Percentiles rank a stretch among this genome's conserved stretches.
Conservation (phyloP, 2,329 filamentous ascomycete species). For the Xylariaceae sp. region DNA sequence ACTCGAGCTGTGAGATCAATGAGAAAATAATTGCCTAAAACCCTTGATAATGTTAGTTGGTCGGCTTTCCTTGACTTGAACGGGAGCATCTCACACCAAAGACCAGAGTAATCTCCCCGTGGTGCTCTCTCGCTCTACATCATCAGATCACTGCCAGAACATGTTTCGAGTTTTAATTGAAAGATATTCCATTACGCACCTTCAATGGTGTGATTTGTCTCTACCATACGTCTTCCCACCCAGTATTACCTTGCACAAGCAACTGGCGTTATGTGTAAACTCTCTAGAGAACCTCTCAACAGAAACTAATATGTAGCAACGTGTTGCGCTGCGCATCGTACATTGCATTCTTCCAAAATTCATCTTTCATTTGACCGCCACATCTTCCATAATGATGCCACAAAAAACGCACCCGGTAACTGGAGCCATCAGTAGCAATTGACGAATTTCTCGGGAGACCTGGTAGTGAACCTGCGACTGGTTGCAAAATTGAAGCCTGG, state of each 20-base stretch:
- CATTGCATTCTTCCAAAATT: slow-evolving; percentile 20
- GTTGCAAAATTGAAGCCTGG: neutral
- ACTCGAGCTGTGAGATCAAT: neutral
- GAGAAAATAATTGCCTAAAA: neutral
- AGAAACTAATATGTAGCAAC: slow-evolving; percentile 16
- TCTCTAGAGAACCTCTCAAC: slow-evolving; percentile 9
- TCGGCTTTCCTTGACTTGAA: neutral
- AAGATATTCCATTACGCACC: neutral
- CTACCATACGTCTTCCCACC: slow-evolving; percentile 16
- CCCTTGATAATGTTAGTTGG: neutral
- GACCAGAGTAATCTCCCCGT: too few species aligned
- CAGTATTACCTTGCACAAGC: slow-evolving; percentile 17
- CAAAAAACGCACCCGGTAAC: slow-evolving; percentile 3
- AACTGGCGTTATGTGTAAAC: slow-evolving; percentile 16
- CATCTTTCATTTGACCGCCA: slow-evolving; percentile 13
- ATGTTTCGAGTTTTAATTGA: neutral
- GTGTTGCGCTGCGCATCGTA: slow-evolving; percentile 15
- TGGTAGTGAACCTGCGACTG: neutral
- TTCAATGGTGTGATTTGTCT: slow-evolving; percentile 10
- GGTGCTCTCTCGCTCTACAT: too few species aligned
- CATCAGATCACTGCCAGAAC: too few species aligned
- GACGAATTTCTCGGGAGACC: neutral
- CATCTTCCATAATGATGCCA: slow-evolving; percentile 4
- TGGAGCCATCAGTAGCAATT: neutral
- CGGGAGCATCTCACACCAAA: too few species aligned